phyloP scores from a whole-genome alignment of 371 early-diverging fungal species.

The Conidiobolus incongruus region DNA sequence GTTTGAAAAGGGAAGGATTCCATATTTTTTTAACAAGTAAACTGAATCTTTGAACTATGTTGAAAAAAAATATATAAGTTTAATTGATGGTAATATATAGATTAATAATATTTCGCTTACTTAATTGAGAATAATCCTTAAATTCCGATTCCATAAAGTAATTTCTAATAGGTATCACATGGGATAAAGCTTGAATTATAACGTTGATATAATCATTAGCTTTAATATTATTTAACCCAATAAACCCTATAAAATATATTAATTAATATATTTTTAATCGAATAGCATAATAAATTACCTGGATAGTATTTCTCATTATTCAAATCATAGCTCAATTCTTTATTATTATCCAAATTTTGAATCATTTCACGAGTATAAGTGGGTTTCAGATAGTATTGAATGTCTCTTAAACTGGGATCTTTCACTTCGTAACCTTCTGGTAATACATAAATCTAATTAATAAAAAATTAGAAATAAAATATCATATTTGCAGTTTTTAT shows the following conservation, averaged over 20 bases:
- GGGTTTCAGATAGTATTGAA: slow-evolving; percentile 62
- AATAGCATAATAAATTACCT: slow-evolving; percentile 15
- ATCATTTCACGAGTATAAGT: slow-evolving; percentile 53
- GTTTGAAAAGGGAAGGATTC: slow-evolving; percentile 84
- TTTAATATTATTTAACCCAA: slow-evolving; percentile 89
- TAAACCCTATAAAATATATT: slow-evolving; percentile 42
- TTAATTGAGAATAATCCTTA: slow-evolving; percentile 26
- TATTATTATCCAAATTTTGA: slow-evolving; percentile 28
- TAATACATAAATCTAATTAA: slow-evolving; percentile 50
- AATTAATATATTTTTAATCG: too few relatives aligned
- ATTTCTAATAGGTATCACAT: slow-evolving; percentile 71
- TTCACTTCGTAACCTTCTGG: slow-evolving; percentile 87
- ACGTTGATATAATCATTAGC: slow-evolving; percentile 93
- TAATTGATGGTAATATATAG: too few relatives aligned
- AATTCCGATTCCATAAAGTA: slow-evolving; percentile 47
- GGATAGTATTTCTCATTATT: slow-evolving; percentile 69
- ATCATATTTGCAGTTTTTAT: neutral
- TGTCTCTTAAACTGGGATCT: slow-evolving; percentile 64
- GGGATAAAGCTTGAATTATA: slow-evolving; percentile 73
- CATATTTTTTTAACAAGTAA: slow-evolving; percentile 75
- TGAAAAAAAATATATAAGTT: too few relatives aligned
- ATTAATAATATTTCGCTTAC: slow-evolving; percentile 10
- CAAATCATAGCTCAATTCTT: slow-evolving; percentile 49
- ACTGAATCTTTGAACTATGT: slow-evolving; percentile 50
- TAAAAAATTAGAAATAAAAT: slow-evolving; percentile 3